A percentile compares a stretch with the other conserved stretches of the same genome.
phyloP scores from a whole-genome alignment of 306 rosid species.

The Citrullus amarus region DNA sequence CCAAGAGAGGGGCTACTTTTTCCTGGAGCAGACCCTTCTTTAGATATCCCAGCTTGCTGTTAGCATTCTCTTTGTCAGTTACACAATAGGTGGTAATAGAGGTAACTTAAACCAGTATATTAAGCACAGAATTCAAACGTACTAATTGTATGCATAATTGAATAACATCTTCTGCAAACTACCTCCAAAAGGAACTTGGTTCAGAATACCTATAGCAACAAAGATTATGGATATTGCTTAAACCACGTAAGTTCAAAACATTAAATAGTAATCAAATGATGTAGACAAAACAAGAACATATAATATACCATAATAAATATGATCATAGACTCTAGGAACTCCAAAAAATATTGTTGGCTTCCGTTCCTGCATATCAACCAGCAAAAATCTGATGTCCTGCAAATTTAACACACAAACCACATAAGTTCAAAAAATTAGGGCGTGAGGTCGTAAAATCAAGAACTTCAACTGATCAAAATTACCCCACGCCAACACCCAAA shows the following conservation, averaged over 20 bases:
- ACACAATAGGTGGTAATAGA: conserved; percentile 13
- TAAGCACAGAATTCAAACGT: conserved; percentile 11
- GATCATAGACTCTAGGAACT: conserved; percentile 85
- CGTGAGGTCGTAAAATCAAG: background rate
- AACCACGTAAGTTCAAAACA: conserved; percentile 7
- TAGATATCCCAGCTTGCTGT: conserved; percentile 61
- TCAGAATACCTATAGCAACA: conserved; percentile 35
- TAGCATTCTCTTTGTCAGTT: conserved; percentile 19
- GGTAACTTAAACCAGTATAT: background rate
- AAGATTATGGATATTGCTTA: conserved; percentile 6
- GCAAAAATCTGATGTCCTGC: conserved; percentile 72
- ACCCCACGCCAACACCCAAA: conserved; percentile 90
- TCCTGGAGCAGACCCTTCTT: conserved; percentile 72
- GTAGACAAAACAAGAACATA: background rate
- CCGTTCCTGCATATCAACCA: conserved; percentile 71
- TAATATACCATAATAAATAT: conserved; percentile 42
- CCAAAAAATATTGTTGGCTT: conserved; percentile 79
- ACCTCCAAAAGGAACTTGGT: conserved; percentile 63
- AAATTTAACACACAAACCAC: conserved; percentile 13
- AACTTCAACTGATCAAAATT: conserved; percentile 18
- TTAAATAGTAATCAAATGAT: background rate
- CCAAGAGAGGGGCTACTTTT: conserved; percentile 73
- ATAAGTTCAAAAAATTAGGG: background rate
- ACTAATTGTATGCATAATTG: conserved; percentile 75
- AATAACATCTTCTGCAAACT: conserved; percentile 41